Base-by-base conservation (phyloP, 306 rosid genomes). In the Sphenostylis stenocarpa region DNA sequence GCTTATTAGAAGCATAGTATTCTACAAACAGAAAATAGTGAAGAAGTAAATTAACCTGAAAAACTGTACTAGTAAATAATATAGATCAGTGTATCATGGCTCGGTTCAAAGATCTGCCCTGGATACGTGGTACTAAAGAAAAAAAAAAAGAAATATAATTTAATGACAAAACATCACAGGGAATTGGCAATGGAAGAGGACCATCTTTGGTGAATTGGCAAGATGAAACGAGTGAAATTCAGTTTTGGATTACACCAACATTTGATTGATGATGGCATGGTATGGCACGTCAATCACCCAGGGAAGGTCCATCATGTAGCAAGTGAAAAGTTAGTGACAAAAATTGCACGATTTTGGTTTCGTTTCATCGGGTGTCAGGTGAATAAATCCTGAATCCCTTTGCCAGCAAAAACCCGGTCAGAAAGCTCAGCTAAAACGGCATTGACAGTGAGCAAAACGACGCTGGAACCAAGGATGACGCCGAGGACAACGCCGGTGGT, bases 371-470 rank as follows among this genome's bases (percentile, higher is more conserved):
- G 4, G 31, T 3, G 15, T 15, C 86, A 88, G 67, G 85, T 19
- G 82, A 92, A 90, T 86, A 92, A 88, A 83, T 92, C 97, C 85
- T 92, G 98, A 58, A 91, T 61, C 1, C 98, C 96, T 88, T 78
- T 88, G 17, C 91, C 98, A 1, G 90, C 88, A 7, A 94, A 94
- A 63, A 90, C 70, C 16, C 56, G 70, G 7, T 94, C 97, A 43
- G 96, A 94, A 24, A 88, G 79, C 86, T 91, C 94, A 3, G 98
- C 94, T 74, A 94, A 82, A 68, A 90, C 76, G 70, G 88, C 96
- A 85, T 92, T 95, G 28, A 95, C 81, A 5, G 95, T 89, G 28
- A 92, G 95, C 88, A 95, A 89, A 85, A 89, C 97, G 83, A 90
- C 92, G 47, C 96, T 89, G 12, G 98, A 92, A 12, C 97, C 97